Evolutionary conservation across 2,329 filamentous ascomycete genomes (phyloP), one percentile per base, ranked within the genome.

Genomic region (Sclerotinia nivalis): DNA sequence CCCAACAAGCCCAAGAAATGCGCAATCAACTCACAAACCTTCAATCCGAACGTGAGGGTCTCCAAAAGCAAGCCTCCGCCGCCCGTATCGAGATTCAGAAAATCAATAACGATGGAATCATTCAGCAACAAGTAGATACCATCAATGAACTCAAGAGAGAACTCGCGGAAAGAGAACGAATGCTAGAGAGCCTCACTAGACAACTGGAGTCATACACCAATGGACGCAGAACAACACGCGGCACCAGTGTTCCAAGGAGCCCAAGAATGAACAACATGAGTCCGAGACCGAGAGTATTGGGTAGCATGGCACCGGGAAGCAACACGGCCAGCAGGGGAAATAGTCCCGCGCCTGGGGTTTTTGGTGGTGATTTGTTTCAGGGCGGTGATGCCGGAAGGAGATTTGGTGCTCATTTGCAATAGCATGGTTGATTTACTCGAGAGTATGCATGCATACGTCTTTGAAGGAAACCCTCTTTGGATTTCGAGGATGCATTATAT

Each of bases 111-210:
- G 59, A 60, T 13, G 72, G 69, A 22, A 72, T 75, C 15, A 69
- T 72, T 22, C 25, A 70, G 7, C 71, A 76, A 62, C 66, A 73
- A 31, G 47, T 72, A 5, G 68, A 72, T 15, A 54, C 78, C 78
- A 68, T 83, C 80, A n/a, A 76, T 68, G 70, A 79, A 79, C 65
- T 77, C 7, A 71, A 74, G 52, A 66, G 58, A 15, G 72, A 74
- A 45, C 72, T 74, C 2, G 72, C 68, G 1, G 73, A 75, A 47
- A 71, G 85, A 68, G 79, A 81, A 9, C 79, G 77, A 4, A 80
- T 81, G 59, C 71, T 73, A 20, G 80, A 81, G 10, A 82, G 82
- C 54, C 79, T 80, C 22, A 80, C 81, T 12, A 76, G 77, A 37
- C 76, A 79, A 61, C 60, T 77, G 80, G 82, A 20, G 76, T 79